Base-by-base conservation (phyloP, 192 early-diverging fungal species). In the Mortierella antarctica region DNA sequence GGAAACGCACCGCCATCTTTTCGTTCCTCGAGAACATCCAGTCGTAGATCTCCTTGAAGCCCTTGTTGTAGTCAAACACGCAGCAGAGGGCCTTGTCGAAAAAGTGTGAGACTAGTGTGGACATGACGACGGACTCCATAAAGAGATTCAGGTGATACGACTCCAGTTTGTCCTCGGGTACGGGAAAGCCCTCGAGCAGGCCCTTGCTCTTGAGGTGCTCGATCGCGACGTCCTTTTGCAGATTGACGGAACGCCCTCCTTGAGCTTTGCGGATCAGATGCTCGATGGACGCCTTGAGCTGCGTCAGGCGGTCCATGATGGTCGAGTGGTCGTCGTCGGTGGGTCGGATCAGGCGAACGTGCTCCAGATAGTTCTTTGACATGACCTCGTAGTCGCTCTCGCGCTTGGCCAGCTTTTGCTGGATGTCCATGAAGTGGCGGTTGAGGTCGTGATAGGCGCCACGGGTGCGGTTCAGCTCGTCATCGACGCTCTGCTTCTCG, bases 1-100 rank as follows among this genome's bases (percentile, higher is more conserved):
- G 47, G 69, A 69, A 80, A 18, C 76, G 76, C n/a, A 80, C 65
- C 4, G 76, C 76, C 12, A 72, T 18, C 65, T 80, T 80, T 46
- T 67, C 67, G 60, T 80, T 71, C 14, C 70, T 53, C 0, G 42
- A 40, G 15, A 57, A 12, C 76, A 80, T 80, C 76, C 76, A 80
- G 44, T 72, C 65, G 47, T 80, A 80, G 59, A 80, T 80, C 15
- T 80, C 76, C 70, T 71, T 72, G 65, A 80, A 80, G n/a, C 76
- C 70, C 14, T 66, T 66, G 59, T 80, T 80, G 48, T 62, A 71
- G 39, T 63, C 70, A 56, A 80, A 80, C 39, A 72, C 46, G 44
- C 69, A 67, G 70, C 65, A 71, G 9, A 80, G 54, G 12, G 68
- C 42, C 54, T 80, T 71, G 63, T 50, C 59, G 51, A 80, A 80